Evolutionary conservation across 345 rosid species (phyloP).

Genomic region (Cardamine resedifolia): DNA sequence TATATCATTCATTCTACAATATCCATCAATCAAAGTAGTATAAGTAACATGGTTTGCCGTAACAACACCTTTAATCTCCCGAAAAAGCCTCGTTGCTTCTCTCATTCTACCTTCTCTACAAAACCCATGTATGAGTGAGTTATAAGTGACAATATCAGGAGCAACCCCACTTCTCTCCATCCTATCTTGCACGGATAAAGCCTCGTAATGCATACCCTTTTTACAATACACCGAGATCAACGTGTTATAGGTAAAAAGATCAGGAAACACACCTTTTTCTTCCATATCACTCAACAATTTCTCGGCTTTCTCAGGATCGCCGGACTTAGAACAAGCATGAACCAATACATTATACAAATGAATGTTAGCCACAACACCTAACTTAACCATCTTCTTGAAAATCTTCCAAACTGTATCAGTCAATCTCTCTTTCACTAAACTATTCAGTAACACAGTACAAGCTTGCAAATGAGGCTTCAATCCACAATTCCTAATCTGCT

Average conservation of each 20-base stretch:
- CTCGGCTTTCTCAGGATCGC: conserved; percentile 69
- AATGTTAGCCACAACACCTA: conserved; percentile 69
- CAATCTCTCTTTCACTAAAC: conserved; percentile 63
- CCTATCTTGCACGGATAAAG: conserved; percentile 77
- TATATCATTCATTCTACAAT: conserved; percentile 72
- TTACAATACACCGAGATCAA: conserved; percentile 75
- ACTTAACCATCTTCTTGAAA: conserved; percentile 71
- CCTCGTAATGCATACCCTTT: conserved; percentile 93
- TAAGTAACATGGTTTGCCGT: conserved; percentile 71
- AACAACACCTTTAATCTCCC: conserved; percentile 61
- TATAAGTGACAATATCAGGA: conserved; percentile 82
- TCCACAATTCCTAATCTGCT: conserved; percentile 53
- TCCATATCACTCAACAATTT: conserved; percentile 80
- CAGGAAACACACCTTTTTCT: conserved; percentile 55
- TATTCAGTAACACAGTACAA: conserved; percentile 79
- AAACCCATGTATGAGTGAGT: conserved; percentile 73
- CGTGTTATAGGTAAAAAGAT: conserved; percentile 71
- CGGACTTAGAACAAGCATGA: conserved; percentile 86
- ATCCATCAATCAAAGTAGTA: conserved; percentile 86
- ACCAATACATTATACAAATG: conserved; percentile 83
- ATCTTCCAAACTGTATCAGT: conserved; percentile 75
- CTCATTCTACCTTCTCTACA: conserved; percentile 95
- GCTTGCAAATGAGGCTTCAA: conserved; percentile 81
- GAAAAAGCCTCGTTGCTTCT: conserved; percentile 71
- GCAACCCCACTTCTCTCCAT: conserved; percentile 65